Conservation (phyloP, 352 stramenopile species). For the Globisporangium middletonii region DNA sequence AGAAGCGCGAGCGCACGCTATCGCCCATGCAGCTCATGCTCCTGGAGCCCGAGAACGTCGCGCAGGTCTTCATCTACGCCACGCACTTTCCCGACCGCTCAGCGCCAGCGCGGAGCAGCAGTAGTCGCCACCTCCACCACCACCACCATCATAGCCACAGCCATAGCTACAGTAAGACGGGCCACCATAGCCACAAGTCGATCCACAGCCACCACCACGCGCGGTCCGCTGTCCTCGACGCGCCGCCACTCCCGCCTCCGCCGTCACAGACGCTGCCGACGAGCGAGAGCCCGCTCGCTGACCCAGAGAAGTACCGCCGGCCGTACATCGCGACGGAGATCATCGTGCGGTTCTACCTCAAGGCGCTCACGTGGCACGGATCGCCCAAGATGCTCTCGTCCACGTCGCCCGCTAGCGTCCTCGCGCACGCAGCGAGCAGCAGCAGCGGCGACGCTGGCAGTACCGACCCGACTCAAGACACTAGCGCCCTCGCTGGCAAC, state of each 20-base stretch:
- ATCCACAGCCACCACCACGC: background rate
- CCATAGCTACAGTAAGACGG: background rate
- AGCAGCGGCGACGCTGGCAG: background rate
- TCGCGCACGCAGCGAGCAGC: background rate
- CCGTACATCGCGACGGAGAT: constrained; percentile 65
- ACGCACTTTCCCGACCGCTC: constrained; percentile 23
- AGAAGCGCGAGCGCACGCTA: constrained; percentile 48
- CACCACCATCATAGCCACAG: constrained; percentile 1
- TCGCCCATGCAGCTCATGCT: constrained; percentile 64
- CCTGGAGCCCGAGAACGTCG: constrained; percentile 50
- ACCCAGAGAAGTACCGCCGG: constrained; percentile 50
- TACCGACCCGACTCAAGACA: background rate
- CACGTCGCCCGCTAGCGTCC: constrained; percentile 3
- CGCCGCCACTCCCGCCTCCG: no score
- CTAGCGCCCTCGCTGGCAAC: background rate
- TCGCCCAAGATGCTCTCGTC: constrained; percentile 27
- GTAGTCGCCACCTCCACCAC: constrained; percentile 2
- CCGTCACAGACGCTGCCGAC: background rate
- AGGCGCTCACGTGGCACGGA: constrained; percentile 66
- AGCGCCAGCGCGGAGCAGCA: background rate
- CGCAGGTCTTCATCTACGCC: constrained; percentile 56
- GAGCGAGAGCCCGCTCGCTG: constrained; percentile 11
- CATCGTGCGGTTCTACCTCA: constrained; percentile 69
- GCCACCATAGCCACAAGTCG: background rate
- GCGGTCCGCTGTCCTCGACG: background rate